Conservation (phyloP, 768 basidiomycete species). For the Peribolospora kevripleyi region DNA sequence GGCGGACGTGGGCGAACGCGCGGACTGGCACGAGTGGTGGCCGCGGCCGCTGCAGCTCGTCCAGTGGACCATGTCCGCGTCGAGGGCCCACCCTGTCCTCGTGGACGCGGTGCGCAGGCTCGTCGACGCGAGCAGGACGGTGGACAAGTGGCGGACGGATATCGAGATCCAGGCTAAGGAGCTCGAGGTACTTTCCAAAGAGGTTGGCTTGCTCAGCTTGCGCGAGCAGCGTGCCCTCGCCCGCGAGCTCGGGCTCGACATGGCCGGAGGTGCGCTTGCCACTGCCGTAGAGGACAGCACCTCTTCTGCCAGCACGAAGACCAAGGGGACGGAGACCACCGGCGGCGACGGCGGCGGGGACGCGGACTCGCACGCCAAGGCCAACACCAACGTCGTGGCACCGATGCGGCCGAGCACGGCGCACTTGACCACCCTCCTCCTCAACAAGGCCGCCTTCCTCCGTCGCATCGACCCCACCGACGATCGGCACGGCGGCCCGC, state of each 20-base stretch:
- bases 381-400: not conserved
- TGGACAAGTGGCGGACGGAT: not conserved
- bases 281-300: constrained; percentile 11
- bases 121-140: constrained; percentile 10
- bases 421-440: too few relatives aligned
- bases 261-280: too few relatives aligned
- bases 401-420: too few relatives aligned
- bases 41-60: constrained; percentile 23
- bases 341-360: not conserved
- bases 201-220: too few relatives aligned
- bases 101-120: constrained; percentile 22
- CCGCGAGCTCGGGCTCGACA: too few relatives aligned
- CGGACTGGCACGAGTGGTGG: constrained; percentile 24
- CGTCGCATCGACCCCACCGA: too few relatives aligned
- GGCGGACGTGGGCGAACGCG: constrained; percentile 24
- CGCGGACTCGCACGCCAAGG: not conserved
- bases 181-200: too few relatives aligned
- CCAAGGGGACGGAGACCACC: not conserved
- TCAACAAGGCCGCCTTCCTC: too few relatives aligned
- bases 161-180: not conserved
- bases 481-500: constrained; percentile 11
- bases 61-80: constrained; percentile 25
- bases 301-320: constrained; percentile 7
- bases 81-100: constrained; percentile 24
- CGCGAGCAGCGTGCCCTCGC: too few relatives aligned